These are phyloP conservation scores for Fusarium veterinarium DNA, from an alignment of 2,329 filamentous ascomycete genomes.

Conservation along the genomic window DNA sequence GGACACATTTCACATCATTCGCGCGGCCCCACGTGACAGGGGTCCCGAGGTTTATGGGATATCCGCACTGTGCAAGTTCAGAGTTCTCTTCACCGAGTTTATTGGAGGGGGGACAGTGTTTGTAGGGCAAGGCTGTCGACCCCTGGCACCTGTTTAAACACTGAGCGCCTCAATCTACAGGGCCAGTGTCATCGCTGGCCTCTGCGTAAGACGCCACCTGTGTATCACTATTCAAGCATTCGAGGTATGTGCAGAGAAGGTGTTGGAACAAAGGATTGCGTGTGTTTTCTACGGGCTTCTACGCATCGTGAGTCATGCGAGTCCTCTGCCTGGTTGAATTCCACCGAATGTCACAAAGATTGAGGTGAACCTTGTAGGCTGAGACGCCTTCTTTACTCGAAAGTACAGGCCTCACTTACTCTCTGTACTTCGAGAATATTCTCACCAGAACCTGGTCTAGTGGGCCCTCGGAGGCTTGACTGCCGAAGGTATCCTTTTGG, in stretches of 20 bases:
- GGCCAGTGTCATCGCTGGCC: slow-evolving; percentile 3
- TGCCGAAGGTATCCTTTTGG: slow-evolving; percentile 37
- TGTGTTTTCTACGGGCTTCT: slow-evolving; percentile 31
- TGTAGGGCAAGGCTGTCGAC: slow-evolving; percentile 28
- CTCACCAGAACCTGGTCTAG: slow-evolving; percentile 17
- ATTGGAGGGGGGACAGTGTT: neutral
- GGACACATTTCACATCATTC: no score
- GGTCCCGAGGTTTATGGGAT: neutral
- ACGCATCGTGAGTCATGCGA: slow-evolving; percentile 28
- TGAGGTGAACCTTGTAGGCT: neutral
- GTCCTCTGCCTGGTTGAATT: neutral
- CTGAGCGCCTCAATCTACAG: slow-evolving; percentile 19
- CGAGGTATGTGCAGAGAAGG: neutral
- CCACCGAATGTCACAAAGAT: neutral
- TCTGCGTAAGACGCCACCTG: slow-evolving; percentile 22
- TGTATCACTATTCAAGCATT: neutral
- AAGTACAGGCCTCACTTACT: slow-evolving; percentile 29
- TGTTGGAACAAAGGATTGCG: slow-evolving; percentile 10
- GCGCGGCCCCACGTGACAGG: no score
- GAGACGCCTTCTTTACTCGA: neutral
- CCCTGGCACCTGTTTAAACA: slow-evolving; percentile 28
- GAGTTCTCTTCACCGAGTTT: neutral
- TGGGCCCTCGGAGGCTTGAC: slow-evolving; percentile 28
- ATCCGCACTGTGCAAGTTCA: slow-evolving; percentile 32
- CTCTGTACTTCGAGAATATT: slow-evolving; percentile 45